Conservation (phyloP, 129 eudicot genomes). For the Lactuca sativa region DNA sequence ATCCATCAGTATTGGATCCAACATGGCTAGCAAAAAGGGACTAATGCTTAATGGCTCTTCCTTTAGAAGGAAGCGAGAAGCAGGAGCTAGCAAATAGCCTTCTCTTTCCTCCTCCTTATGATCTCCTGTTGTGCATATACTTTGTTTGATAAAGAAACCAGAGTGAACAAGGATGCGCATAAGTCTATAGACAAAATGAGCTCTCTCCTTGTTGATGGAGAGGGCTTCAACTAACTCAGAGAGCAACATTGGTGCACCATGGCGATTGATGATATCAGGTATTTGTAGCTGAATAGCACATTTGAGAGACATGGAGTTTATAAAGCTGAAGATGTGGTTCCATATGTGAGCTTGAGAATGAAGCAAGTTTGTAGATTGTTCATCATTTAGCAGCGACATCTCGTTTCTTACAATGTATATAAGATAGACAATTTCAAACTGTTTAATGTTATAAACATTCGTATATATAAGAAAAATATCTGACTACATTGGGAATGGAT, state of each 20-base stretch:
- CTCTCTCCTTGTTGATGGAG: constrained; percentile 29
- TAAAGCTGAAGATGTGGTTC: constrained; percentile 47
- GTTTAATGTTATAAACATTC: not conserved
- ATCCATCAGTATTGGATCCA: constrained; percentile 14
- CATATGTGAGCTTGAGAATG: constrained; percentile 54
- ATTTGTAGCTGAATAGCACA: constrained; percentile 55
- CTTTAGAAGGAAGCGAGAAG: constrained; percentile 32
- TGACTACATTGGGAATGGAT: too few species aligned
- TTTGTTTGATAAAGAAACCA: constrained; percentile 32
- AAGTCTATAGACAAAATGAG: constrained; percentile 32
- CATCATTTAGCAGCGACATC: constrained; percentile 17
- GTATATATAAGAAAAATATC: too few species aligned
- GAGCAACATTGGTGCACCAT: constrained; percentile 46
- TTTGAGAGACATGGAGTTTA: constrained; percentile 55
- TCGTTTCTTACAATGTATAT: not conserved
- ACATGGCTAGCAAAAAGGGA: constrained; percentile 24
- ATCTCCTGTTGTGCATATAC: not conserved
- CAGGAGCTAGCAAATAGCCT: constrained; percentile 29
- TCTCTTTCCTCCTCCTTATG: constrained; percentile 18
- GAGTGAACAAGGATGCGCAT: constrained; percentile 53
- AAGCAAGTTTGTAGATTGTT: constrained; percentile 30
- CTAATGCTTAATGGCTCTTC: constrained; percentile 27
- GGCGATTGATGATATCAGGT: constrained; percentile 47
- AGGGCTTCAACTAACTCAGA: constrained; percentile 37
- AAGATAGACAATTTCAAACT: not conserved